Evolutionary conservation across 2,329 filamentous ascomycete species (phyloP), one percentile per base, ranked within the genome.

Genomic region (Ophidiomyces ophidiicola): DNA sequence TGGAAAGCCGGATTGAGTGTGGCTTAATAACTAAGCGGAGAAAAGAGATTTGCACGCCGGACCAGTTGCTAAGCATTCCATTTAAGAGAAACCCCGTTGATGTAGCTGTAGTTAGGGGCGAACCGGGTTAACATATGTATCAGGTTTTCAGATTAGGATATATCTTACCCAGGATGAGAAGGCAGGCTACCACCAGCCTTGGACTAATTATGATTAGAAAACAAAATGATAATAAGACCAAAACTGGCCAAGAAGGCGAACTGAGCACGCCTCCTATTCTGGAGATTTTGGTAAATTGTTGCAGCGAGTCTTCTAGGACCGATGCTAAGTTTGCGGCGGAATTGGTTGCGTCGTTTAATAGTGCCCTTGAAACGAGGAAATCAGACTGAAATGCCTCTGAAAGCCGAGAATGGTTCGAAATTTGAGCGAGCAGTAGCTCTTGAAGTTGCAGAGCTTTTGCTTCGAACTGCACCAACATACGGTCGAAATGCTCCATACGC

Each of bases 401-500:
- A 3, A 53, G 42, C 5, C 41, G 45, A 14, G 43, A 32, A 18
- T 55, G 53, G 21, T 47, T 43, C 19, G 60, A 49, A 5, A 53
- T 52, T 32, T 66, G 61, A 17, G 52, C 44, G n/a, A 44, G 18
- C 25, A 67, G 61, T 4, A 50, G 45, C 37, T 50, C 48, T 15
- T 55, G 55, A 7, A 67, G 39, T 11, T 49, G 43, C 18, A 51
- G 47, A 3, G 60, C 55, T 40, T 48, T 59, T 1, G 32, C 15
- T 39, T 60, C 53, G 5, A 62, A 57, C 11, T 51, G 40, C 5
- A 55, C 46, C 20, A 67, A 54, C 1, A 52, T 48, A 2, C 24
- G 39, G 21, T 60, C 54, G 36, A 66, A 56, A 6, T 41, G 39
- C 31, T 48, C 48, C 5, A 66, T 47, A 15, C 53, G 58, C 63